Percentiles rank a stretch among this genome's conserved stretches.
phyloP scores from a whole-genome alignment of 768 basidiomycete species.

The Mycena filopes region DNA sequence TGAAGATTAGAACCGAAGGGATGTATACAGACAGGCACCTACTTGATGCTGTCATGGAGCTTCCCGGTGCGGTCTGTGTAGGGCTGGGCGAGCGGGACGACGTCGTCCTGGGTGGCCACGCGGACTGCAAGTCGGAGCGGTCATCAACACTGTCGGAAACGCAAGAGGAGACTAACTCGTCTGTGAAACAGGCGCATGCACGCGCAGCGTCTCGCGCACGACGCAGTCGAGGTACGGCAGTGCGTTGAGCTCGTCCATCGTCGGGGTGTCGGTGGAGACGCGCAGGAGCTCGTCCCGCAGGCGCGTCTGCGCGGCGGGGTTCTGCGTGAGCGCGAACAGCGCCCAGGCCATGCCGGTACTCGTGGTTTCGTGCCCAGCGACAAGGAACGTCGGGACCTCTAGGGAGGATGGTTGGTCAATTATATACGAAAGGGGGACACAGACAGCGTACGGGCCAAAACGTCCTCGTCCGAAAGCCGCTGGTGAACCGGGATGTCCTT shows the following conservation, averaged over 20 bases:
- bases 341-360: constrained; percentile 53
- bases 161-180: constrained; percentile 27
- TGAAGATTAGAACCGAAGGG: constrained; percentile 45
- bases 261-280: constrained; percentile 52
- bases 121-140: constrained; percentile 27
- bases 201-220: constrained; percentile 57
- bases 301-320: constrained; percentile 53
- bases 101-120: constrained; percentile 49
- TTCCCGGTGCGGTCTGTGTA: constrained; percentile 48
- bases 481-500: constrained; percentile 65
- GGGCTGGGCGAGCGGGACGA: constrained; percentile 51
- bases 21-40: constrained; percentile 38
- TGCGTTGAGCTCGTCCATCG: constrained; percentile 63
- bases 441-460: constrained; percentile 58
- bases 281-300: constrained; percentile 58
- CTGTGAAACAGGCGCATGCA: constrained; percentile 52
- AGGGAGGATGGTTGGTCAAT: not conserved
- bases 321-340: constrained; percentile 52
- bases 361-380: constrained; percentile 69
- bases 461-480: constrained; percentile 69
- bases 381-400: constrained; percentile 72
- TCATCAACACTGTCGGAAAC: not conserved
- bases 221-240: constrained; percentile 65
- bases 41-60: constrained; percentile 45
- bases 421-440: not conserved